Conservation (phyloP, 352 stramenopile species). For the Proteromonas lacertae region DNA sequence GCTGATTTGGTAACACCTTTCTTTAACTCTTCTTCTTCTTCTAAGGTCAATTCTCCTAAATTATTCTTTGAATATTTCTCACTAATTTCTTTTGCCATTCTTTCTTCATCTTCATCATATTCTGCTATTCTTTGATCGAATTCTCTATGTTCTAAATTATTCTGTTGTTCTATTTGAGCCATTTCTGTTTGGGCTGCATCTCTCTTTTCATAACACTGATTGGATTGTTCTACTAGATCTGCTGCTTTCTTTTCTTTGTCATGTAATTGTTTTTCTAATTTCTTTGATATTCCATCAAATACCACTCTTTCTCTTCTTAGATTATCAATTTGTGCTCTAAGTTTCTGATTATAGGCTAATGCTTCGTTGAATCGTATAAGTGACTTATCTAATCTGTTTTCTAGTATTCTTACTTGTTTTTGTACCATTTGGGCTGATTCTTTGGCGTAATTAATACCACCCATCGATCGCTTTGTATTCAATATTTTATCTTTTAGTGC, state of each 20-base stretch:
- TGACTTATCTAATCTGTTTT: conserved; percentile 77
- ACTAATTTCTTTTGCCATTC: no score
- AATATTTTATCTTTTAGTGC: conserved; percentile 20
- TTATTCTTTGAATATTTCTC: no score
- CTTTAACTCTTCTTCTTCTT: no score
- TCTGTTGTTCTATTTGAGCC: conserved; percentile 49
- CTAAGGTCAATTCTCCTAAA: no score
- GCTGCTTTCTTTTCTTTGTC: conserved; percentile 80
- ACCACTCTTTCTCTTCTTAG: conserved; percentile 53
- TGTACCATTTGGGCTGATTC: conserved; percentile 72
- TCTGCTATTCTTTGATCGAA: conserved; percentile 23
- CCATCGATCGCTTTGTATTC: conserved; percentile 62
- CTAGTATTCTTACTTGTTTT: conserved; percentile 78
- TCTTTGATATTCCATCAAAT: conserved; percentile 68
- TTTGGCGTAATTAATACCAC: conserved; percentile 61
- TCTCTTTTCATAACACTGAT: conserved; percentile 66
- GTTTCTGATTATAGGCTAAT: conserved; percentile 48
- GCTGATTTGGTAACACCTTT: no score
- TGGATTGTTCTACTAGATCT: conserved; percentile 62
- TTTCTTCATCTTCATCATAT: conserved; percentile 11
- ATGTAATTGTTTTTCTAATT: conserved; percentile 40
- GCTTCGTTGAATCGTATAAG: conserved; percentile 82
- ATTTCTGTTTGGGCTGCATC: conserved; percentile 65
- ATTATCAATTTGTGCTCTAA: conserved; percentile 63
- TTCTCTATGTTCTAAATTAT: conserved; percentile 30